Base-by-base conservation (phyloP, 441 rosid species). In the Euphorbia schlechtendalii region DNA sequence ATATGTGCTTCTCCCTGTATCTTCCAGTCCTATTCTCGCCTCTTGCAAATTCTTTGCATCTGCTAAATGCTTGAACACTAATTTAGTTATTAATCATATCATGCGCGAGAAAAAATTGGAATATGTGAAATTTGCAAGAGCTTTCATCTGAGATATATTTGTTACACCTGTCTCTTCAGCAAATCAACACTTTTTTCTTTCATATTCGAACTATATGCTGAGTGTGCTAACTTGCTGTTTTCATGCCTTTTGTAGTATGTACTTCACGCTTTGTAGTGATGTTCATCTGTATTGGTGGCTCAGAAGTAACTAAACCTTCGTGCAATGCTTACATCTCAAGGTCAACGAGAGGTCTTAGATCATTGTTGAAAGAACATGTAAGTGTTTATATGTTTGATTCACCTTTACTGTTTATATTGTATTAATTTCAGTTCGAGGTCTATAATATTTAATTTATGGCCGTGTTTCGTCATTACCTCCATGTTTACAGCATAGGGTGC, bases 201-300 rank as follows among this genome's bases (percentile, higher is more conserved):
- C 15, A 46, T 52, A 8, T 43, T 5, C 53, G 62, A 60, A 65
- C 48, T 18, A 6, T 49, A 58, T 57, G 61, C 43, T 66, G 22
- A 34, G 11, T 8, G 61, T 11, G 64, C 56, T 79, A 58, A 68
- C 65, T 30, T 73, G 38, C 25, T 74, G 21, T 65, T 71, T 77
- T 69, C 60, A 28, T 74, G 72, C 61, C 48, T 62, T 70, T 65
- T 77, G 71, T 71, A 88, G 99, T 86, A 53, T 89, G 90, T 58
- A 84, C 97, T 73, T 80, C 97, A 34, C 87, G 88, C 70, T 95
- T 92, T 77, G 89, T 92, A 73, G 96, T 82, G 75, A 82, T 95
- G 97, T 92, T 95, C 75, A 83, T 78, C 63, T 80, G 73, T 61
- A 64, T 78, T 73, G 73, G 69, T 70, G 83, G 74, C 69, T 73